Base-by-base conservation (phyloP, 371 early-diverging fungal genomes). In the Mortierella sp. region DNA sequence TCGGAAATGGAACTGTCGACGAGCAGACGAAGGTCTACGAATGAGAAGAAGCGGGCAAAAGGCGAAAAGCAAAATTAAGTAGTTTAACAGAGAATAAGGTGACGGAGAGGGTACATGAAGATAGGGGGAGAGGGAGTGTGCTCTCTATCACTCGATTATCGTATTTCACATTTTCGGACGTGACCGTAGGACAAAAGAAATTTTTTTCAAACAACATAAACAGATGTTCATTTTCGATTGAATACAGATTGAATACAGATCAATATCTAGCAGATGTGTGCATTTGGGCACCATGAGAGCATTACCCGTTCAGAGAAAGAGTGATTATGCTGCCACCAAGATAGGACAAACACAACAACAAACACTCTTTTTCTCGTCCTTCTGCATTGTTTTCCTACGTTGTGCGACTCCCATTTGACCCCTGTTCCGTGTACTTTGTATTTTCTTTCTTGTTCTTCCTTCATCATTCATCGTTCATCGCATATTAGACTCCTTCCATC, bases 141-240 rank as follows among this genome's bases (percentile, higher is more conserved):
- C 36, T 36, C 36, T 36, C 36, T 36, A 36, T 36, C 36, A 19
- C n/a, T 16, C 48, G 6, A 4, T 16, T 48, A 48, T 48, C 48
- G n/a, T 19, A 19, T 19, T 19, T 48, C 19, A 47, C n/a, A 13
- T 16, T 13, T 43, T 52, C 68, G 68, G 68, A 68, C 68, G 11
- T 21, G 60, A 16, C 68, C 68, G 68, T 68, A 68, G 61, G 52
- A 68, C 61, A 47, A 33, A 40, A 22, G 33, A 55, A 33, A 10
- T 10, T n/a, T 22, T 11, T n/a, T 15, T 13, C 21, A 53, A 32
- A 55, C 36, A 64, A 45, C 11, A 63, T 15, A 53, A 22, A 40
- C 38, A 15, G 50, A 41, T 19, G 52, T n/a, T 28, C 67, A 55
- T 76, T 76, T 76, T 71, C 76, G 75, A 75, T 65, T 75, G 75